Evolutionary conservation across 2,329 filamentous ascomycete genomes (phyloP), one percentile per base, ranked within the genome.

Genomic region (Penicillium oxalicum): DNA sequence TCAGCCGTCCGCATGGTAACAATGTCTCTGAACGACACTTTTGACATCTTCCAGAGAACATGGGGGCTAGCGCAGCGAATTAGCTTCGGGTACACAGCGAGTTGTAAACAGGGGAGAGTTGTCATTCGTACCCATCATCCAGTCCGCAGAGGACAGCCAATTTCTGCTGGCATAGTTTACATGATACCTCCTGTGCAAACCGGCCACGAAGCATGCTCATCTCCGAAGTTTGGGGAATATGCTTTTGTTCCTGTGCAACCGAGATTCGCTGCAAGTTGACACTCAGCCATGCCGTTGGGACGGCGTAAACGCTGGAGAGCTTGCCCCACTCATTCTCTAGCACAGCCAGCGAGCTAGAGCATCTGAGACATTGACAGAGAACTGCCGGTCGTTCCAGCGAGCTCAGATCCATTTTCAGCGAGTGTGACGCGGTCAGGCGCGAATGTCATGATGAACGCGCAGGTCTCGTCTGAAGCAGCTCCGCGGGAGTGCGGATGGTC

Each of bases 261-360:
- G 63, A 61, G 27, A 70, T 64, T 9, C 68, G 66, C 45, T 69
- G 61, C 40, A 68, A 56, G 50, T 70, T 63, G 41, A 69, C 61
- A 47, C 67, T 70, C 33, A 68, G 56, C 67, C 67, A 70, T 40
- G 61, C 66, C 28, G 65, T 61, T 32, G 62, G 61, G 39, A 69
- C 58, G 24, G 67, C 62, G 46, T 70, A 70, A 8, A 65, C 63
- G 44, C 60, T 65, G 26, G 67, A 69, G n/a, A 70, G 52, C 45
- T 62, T 67, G 8, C 64, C 67, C 68, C 68, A 70, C 49, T 70
- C 68, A 45, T 70, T 70, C 57, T 70, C 68, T 18, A 70, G 57
- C n/a, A 63, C 68, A 4, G 67, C 68, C 41, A 70, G 56, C 26
- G 68, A 69, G 54, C 67, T 70, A n/a, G 66, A 69, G 49, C 68